A percentile compares a stretch with the other conserved stretches of the same genome.
Evolutionary conservation across 2,329 filamentous ascomycete species (phyloP).

Genomic region (Penicillium hesseltinei): DNA sequence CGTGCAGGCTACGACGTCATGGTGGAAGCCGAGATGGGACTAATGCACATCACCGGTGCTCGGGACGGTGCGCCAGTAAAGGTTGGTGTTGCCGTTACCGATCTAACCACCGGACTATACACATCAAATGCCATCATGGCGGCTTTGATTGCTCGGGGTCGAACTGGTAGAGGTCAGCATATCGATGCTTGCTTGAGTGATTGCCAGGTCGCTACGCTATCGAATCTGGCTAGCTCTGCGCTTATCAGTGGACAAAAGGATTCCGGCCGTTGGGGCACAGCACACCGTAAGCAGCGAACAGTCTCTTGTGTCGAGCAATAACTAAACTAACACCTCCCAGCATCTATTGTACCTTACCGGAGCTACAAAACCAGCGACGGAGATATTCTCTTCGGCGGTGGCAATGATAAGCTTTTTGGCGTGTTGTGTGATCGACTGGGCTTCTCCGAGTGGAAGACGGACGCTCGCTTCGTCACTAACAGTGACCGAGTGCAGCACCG

Average conservation of each 20-base stretch:
- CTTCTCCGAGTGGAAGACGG: slow-evolving; percentile 58
- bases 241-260: slow-evolving; percentile 86
- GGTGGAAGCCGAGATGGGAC: slow-evolving; percentile 95
- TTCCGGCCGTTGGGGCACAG: slow-evolving; percentile 89
- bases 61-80: slow-evolving; percentile 91
- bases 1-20: slow-evolving; percentile 97
- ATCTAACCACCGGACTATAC: slow-evolving; percentile 92
- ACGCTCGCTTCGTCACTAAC: slow-evolving; percentile 59
- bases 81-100: slow-evolving; percentile 94
- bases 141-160: slow-evolving; percentile 72
- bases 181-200: slow-evolving; percentile 90
- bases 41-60: slow-evolving; percentile 97
- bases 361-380: slow-evolving; percentile 69
- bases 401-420: slow-evolving; percentile 62
- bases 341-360: slow-evolving; percentile 95
- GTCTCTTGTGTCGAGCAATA: background rate
- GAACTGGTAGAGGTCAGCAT: slow-evolving; percentile 80
- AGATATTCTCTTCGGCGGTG: slow-evolving; percentile 62
- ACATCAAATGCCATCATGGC: slow-evolving; percentile 96
- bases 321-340: slow-evolving; percentile 47
- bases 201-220: slow-evolving; percentile 88
- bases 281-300: slow-evolving; percentile 65
- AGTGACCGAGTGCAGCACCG: slow-evolving; percentile 64
- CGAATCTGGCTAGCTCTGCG: slow-evolving; percentile 93
- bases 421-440: slow-evolving; percentile 58